A percentile compares a stretch with the other conserved stretches of the same genome.
Evolutionary conservation across 345 rosid genomes (phyloP).

Genomic region (Lenwebbia sp.): DNA sequence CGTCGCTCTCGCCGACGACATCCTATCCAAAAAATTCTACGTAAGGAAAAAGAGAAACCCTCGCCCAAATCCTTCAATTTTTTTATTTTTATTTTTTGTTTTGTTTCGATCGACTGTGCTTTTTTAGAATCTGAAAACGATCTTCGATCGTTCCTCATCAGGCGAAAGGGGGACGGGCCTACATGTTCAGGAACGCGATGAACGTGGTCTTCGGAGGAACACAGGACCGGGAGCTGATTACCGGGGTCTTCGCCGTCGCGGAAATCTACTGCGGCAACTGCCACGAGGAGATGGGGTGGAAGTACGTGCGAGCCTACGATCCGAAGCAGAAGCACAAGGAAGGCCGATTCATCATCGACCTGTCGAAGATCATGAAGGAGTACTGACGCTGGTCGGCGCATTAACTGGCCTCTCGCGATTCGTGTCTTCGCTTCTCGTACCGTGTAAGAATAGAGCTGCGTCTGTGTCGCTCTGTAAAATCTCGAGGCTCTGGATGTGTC

Average conservation of each 20-base stretch:
- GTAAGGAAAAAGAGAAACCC: slow-evolving; percentile 6
- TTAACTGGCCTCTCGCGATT: background rate
- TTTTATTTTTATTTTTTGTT: background rate
- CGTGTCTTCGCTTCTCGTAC: background rate
- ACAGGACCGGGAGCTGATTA: slow-evolving; percentile 53
- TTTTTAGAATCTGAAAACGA: background rate
- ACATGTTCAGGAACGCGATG: slow-evolving; percentile 68
- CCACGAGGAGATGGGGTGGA: slow-evolving; percentile 68
- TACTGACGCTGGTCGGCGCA: slow-evolving; percentile 26
- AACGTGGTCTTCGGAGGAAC: slow-evolving; percentile 41
- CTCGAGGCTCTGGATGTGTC: background rate
- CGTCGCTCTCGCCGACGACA: slow-evolving; percentile 74
- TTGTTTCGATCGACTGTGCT: background rate
- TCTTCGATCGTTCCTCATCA: background rate
- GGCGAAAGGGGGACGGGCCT: slow-evolving; percentile 73
- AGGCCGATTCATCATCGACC: slow-evolving; percentile 70
- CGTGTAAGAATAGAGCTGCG: background rate
- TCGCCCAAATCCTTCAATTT: background rate
- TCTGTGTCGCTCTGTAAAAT: too few species aligned
- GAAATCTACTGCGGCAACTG: slow-evolving; percentile 58
- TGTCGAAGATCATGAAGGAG: slow-evolving; percentile 58
- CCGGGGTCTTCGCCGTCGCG: slow-evolving; percentile 67
- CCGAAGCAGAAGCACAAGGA: slow-evolving; percentile 69
- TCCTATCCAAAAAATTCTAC: slow-evolving; percentile 80
- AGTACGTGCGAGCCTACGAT: slow-evolving; percentile 64